A percentile compares a stretch with the other conserved stretches of the same genome.
phyloP scores from a whole-genome alignment of 257 asterid genomes.

The Solanum tarapatanum region DNA sequence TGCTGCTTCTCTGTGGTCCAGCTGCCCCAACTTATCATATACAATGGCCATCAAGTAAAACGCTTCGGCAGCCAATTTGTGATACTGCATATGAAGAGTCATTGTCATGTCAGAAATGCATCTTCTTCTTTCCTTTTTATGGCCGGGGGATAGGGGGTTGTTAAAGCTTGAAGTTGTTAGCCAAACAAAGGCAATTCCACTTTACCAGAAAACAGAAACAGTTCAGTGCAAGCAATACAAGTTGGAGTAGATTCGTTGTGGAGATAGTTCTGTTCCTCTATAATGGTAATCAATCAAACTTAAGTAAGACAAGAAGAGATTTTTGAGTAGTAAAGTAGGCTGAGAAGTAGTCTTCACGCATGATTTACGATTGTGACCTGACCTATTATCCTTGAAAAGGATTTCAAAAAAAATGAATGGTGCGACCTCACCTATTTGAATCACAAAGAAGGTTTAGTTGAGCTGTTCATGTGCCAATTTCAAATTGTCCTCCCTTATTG shows the following conservation, averaged over 20 bases:
- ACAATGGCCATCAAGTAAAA: conserved; percentile 82
- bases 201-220: background rate
- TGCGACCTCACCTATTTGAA: background rate
- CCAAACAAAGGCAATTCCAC: background rate
- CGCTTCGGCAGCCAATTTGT: conserved; percentile 83
- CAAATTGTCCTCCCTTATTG: background rate
- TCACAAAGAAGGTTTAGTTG: background rate
- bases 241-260: background rate
- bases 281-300: background rate
- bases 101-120: background rate
- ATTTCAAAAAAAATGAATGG: background rate
- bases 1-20: conserved; percentile 74
- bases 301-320: background rate
- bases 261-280: background rate
- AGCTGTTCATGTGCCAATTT: background rate
- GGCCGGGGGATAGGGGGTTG: background rate
- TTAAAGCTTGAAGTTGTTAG: background rate
- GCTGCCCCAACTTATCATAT: conserved; percentile 55
- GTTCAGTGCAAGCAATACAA: background rate
- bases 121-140: background rate
- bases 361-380: background rate
- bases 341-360: background rate
- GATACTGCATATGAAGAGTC: conserved; percentile 39
- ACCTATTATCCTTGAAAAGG: background rate
- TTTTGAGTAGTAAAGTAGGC: background rate